phyloP scores from a whole-genome alignment of 164 flowering plant species.

The Litsea cubeba region DNA sequence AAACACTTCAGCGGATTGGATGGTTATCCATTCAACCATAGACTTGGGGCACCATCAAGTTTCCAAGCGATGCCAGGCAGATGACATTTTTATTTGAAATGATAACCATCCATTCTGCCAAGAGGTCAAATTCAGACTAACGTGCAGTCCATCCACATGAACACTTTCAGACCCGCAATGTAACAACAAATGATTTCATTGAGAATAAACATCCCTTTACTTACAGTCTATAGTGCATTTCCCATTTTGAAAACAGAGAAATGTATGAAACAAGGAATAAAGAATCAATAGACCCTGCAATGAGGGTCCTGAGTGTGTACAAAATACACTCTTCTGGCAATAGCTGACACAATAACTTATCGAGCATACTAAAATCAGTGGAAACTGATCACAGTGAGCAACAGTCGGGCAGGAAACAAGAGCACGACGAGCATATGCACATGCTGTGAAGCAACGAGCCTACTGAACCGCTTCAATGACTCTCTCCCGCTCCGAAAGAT shows the following conservation, averaged over 20 bases:
- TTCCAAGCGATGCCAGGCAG: too few relatives aligned
- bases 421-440: slow-evolving; percentile 63
- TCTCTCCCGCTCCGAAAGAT: slow-evolving; percentile 44
- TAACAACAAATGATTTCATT: too few relatives aligned
- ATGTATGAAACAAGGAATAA: not conserved
- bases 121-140: too few relatives aligned
- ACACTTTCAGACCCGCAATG: not conserved
- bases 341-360: not conserved
- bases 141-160: too few relatives aligned
- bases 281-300: not conserved
- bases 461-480: slow-evolving; percentile 58
- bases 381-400: slow-evolving; percentile 8
- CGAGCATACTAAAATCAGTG: not conserved
- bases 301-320: not conserved
- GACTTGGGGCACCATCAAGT: too few relatives aligned
- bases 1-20: too few relatives aligned
- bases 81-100: too few relatives aligned
- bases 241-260: not conserved
- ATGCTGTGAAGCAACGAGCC: slow-evolving; percentile 67
- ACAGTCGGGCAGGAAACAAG: slow-evolving; percentile 52
- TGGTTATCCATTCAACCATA: too few relatives aligned
- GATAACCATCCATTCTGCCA: too few relatives aligned
- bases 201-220: not conserved
- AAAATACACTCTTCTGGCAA: not conserved
- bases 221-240: not conserved